Evolutionary conservation across 192 early-diverging fungal genomes (phyloP).

Genomic region (Polychytrium aggregatum): DNA sequence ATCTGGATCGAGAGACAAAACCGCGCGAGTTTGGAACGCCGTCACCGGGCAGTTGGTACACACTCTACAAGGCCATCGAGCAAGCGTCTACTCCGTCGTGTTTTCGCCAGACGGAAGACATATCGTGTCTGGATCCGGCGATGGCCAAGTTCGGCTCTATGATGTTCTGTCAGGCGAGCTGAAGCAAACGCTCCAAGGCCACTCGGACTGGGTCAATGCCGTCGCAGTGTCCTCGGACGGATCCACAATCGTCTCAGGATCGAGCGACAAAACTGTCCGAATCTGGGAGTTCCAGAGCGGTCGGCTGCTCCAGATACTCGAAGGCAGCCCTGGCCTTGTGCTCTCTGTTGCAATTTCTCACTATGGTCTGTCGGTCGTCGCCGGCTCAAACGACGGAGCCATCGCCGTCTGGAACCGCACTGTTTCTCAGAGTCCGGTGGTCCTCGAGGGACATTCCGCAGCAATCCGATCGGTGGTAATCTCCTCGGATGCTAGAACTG

Average conservation of each 20-base stretch:
- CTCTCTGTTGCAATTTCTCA: no score
- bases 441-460: no score
- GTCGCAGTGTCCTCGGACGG: constrained; percentile 7
- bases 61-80: constrained; percentile 67
- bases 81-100: constrained; percentile 73
- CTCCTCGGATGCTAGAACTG: no score
- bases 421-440: no score
- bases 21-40: constrained; percentile 62
- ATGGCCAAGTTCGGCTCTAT: constrained; percentile 77
- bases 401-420: no score
- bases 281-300: no score
- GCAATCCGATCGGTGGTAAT: no score
- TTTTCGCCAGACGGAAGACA: constrained; percentile 75
- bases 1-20: constrained; percentile 36
- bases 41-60: constrained; percentile 50
- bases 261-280: constrained; percentile 6
- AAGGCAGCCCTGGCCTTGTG: no score
- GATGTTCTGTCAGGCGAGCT: constrained; percentile 31
- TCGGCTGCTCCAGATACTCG: no score
- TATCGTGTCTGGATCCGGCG: constrained; percentile 69
- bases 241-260: background rate
- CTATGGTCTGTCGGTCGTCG: no score
- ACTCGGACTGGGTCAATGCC: constrained; percentile 7
- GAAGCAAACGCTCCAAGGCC: constrained; percentile 2
- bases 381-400: no score